Evolutionary conservation across 306 rosid species (phyloP), one percentile per base, ranked within the genome.

Genomic region (Inga leiocalycina): DNA sequence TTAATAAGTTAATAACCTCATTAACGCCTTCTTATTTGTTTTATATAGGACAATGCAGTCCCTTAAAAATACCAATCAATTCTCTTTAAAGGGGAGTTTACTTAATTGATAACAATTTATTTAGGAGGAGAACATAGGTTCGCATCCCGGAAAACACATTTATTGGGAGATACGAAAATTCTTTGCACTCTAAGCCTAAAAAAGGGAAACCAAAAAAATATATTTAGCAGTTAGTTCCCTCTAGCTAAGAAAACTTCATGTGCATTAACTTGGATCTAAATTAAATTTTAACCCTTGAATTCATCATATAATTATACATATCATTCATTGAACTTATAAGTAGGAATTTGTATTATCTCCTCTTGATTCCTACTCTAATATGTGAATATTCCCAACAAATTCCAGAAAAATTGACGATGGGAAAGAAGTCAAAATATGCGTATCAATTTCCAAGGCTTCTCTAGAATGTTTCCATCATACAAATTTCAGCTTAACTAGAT

Each of bases 61-160:
- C 43, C n/a, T 64, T 64, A 13, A 64, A 10, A 4, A 64, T 27
- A 10, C 32, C 65, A 59, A 56, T 56, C 24, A 56, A 8, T 8
- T 56, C 16, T 24, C 30, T 56, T 56, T 6, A 56, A 20, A 10
- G 3, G 64, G 27, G 64, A 20, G 30, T 17, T 56, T 19, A 56
- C 11, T 22, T 37, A 39, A 39, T 39, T 62, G 35, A 62, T 62
- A 34, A 24, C 1, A 5, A 67, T 67, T 34, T 67, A 17, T 2
- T 66, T 12, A 39, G 41, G 1, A 39, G 43, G 43, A 39, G 6
- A 39, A 39, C 43, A 39, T 5, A 39, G 6, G 2, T 5, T 39
- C 43, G 0, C 6, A 39, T 6, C 6, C 6, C 8, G 6, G 1
- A 0, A 5, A 39, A 6, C 8, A 1, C 2, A 6, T 0, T 39